A percentile compares a stretch with the other conserved stretches of the same genome.
Evolutionary conservation across 441 rosid genomes (phyloP).

Genomic region (Raphanus hybrid): DNA sequence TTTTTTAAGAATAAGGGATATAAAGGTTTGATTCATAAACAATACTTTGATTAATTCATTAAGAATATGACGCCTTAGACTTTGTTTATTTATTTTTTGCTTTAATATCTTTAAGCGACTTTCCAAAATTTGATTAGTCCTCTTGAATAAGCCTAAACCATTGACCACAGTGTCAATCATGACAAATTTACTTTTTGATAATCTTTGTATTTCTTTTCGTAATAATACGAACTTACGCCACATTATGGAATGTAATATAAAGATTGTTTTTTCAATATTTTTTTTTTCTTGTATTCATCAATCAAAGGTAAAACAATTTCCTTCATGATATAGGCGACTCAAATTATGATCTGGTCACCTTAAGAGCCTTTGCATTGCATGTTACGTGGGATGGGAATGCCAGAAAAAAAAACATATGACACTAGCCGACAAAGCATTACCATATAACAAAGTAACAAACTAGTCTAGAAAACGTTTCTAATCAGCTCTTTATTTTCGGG

Average conservation of each 20-base stretch:
- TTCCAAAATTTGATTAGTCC: not conserved
- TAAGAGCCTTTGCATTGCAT: not conserved
- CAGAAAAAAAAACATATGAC: slow-evolving; percentile 1
- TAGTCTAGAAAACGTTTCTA: slow-evolving; percentile 17
- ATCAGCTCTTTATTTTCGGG: not conserved
- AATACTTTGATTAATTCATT: not conserved
- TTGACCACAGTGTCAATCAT: not conserved
- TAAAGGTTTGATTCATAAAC: too few relatives aligned
- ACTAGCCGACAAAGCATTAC: slow-evolving; percentile 10
- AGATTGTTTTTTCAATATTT: not conserved
- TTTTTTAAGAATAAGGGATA: too few relatives aligned
- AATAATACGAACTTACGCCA: not conserved
- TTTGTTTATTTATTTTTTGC: not conserved
- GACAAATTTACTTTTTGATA: not conserved
- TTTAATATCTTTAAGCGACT: slow-evolving; percentile 1
- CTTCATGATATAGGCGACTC: not conserved
- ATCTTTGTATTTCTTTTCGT: not conserved
- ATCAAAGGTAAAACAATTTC: not conserved
- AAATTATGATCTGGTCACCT: slow-evolving; percentile 21
- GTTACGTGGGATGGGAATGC: slow-evolving; percentile 11
- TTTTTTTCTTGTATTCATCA: not conserved
- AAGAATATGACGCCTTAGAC: not conserved
- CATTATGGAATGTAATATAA: not conserved
- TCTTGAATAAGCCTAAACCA: not conserved
- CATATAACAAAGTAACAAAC: not conserved